Base-by-base conservation (phyloP, 1,284 basidiomycete species). In the Fomitopsis betulina region DNA sequence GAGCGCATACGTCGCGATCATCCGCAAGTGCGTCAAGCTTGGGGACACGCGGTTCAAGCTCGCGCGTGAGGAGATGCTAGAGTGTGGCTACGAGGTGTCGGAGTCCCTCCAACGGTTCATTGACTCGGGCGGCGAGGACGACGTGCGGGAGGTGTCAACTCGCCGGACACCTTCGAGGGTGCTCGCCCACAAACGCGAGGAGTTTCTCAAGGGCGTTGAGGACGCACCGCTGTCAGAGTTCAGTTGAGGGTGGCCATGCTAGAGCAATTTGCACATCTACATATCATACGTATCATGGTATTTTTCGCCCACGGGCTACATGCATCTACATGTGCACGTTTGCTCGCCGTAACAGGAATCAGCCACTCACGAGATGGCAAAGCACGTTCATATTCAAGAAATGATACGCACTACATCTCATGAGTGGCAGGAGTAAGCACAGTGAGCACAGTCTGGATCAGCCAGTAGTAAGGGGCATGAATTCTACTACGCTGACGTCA, bases 41-140 rank as follows among this genome's bases (percentile, higher is more conserved):
- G 75, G 76, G 57, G 93, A 95, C 69, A 66, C 76, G 25, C 82
- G 93, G 54, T 85, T 82, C 72, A 72, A 77, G 42, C 67, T 92
- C 51, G 91, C 89, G 13, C 62, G 87, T 54, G 80, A 89, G 56
- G 93, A 94, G 74, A 83, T 93, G 84, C 67, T 72, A 59, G 74
- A 82, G 63, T 73, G 76, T 49, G 79, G 78, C 5, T 80, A 85
- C 65, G 57, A 59, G 32, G 59, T 77, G 8, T 67, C 75, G 32
- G 33, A 51, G 0, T 59, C 51, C 37, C 65, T 84, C 27, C 63
- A 68, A 58, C 61, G 58, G 53, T 73, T 74, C 58, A 73, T 81
- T 53, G 64, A 69, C 33, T 65, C 65, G 15, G 70, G 70, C 1
- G 72, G 72, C 5, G 52, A 62, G 43, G 61, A 63, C 8, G 61